Conservation (phyloP, 163 green algal genomes). For the Coccomyxa subellipsoidea region DNA sequence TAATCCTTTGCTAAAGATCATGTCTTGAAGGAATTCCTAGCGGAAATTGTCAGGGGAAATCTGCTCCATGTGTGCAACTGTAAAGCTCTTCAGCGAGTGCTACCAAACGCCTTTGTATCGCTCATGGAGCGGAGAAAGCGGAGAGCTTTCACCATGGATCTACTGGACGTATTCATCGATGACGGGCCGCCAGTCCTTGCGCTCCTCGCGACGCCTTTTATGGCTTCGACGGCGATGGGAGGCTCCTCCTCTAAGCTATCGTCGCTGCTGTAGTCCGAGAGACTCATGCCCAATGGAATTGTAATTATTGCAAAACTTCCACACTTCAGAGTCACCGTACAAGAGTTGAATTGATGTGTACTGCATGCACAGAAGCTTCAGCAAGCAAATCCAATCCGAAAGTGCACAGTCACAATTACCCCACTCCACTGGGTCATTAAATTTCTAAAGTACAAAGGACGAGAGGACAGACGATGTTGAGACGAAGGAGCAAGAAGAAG, state of each 20-base stretch:
- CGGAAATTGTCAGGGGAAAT: too few relatives aligned
- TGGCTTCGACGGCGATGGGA: neutral
- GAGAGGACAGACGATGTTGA: too few relatives aligned
- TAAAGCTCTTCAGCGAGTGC: too few relatives aligned
- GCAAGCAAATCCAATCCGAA: neutral
- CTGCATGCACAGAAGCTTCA: neutral
- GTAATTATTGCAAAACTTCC: neutral
- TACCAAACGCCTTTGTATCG: too few relatives aligned
- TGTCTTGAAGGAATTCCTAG: too few relatives aligned
- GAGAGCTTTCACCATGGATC: neutral
- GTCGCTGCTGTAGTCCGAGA: slow-evolving; percentile 9
- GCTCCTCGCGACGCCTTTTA: neutral
- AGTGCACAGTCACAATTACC: too few relatives aligned
- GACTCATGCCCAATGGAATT: neutral
- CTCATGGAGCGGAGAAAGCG: too few relatives aligned
- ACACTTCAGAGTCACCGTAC: neutral
- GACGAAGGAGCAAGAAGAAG: too few relatives aligned
- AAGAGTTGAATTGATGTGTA: neutral
- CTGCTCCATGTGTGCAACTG: too few relatives aligned
- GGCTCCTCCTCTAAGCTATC: neutral
- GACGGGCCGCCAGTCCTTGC: neutral
- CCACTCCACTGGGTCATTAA: too few relatives aligned
- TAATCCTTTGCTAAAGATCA: too few relatives aligned
- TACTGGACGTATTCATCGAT: neutral
- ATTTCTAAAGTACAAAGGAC: too few relatives aligned